Conservation (phyloP, 2,329 filamentous ascomycete genomes). For the Trichoderma simmonsii region DNA sequence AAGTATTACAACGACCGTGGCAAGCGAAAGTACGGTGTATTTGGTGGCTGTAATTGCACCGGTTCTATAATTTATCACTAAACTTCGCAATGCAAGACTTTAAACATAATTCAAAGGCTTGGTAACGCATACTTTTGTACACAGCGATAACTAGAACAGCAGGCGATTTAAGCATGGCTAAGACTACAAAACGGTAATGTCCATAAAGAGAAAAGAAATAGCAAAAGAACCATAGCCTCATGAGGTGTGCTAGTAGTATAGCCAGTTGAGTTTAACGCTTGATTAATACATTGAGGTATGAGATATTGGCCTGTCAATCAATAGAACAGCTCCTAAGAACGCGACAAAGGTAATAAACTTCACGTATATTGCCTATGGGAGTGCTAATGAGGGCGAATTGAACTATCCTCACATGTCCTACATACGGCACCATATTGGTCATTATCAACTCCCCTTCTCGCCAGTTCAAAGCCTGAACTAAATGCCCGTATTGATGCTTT, state of each 20-base stretch:
- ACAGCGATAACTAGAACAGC: background rate
- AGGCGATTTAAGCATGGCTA: background rate
- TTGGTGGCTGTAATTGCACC: no score
- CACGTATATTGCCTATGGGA: background rate
- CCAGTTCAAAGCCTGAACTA: background rate
- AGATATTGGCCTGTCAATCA: background rate
- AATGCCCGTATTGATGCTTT: background rate
- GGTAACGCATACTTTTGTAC: background rate
- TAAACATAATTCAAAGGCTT: no score
- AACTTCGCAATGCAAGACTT: no score
- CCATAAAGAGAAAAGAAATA: background rate
- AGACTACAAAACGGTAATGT: background rate
- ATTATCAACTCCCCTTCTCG: background rate
- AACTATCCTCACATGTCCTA: background rate
- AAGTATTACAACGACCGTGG: background rate
- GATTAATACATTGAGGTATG: background rate
- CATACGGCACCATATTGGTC: background rate
- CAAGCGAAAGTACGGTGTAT: background rate
- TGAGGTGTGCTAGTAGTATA: background rate
- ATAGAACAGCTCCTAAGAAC: background rate
- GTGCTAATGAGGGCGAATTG: background rate
- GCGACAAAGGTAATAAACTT: background rate
- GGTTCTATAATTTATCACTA: no score
- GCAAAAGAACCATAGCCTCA: background rate
- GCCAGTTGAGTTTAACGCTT: no score